Evolutionary conservation across 345 rosid genomes (phyloP).

Genomic region (Arabidopsis arenosa): DNA sequence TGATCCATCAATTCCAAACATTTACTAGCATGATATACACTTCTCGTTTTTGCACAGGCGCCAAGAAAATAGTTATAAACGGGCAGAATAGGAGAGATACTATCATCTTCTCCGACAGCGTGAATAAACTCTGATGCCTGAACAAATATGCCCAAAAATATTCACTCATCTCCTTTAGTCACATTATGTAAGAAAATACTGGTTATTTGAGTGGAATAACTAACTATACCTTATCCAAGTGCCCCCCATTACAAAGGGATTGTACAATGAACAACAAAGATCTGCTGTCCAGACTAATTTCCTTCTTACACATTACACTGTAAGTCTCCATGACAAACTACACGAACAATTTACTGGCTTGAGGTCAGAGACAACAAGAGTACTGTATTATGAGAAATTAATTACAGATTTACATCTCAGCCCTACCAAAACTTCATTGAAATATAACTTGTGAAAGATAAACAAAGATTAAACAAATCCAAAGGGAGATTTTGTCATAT

Average conservation of each 20-base stretch:
- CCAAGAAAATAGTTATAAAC: conserved; percentile 67
- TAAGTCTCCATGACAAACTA: conserved; percentile 95
- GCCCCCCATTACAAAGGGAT: conserved; percentile 81
- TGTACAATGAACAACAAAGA: conserved; percentile 61
- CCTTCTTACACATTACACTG: conserved; percentile 65
- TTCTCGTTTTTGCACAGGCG: conserved; percentile 56
- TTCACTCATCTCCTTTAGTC: too few species aligned
- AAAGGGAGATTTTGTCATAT: not conserved
- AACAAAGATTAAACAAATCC: not conserved
- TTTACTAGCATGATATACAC: conserved; percentile 50
- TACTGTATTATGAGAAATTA: not conserved
- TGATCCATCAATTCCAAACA: conserved; percentile 89
- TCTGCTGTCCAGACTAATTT: conserved; percentile 50
- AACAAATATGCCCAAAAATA: conserved; percentile 14
- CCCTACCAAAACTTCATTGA: not conserved
- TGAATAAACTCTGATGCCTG: conserved; percentile 72
- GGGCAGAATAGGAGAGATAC: conserved; percentile 52
- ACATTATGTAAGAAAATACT: not conserved
- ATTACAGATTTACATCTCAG: not conserved
- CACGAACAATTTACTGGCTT: conserved; percentile 35
- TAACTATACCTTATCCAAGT: conserved; percentile 71
- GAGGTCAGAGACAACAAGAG: conserved; percentile 27
- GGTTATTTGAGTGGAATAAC: conserved; percentile 6
- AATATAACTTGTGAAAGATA: too few species aligned
- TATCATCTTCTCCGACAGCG: conserved; percentile 56